Evolutionary conservation across 139 green algal species (phyloP), one percentile per base, ranked within the genome.

Genomic region (Chlamydomonas asymmetrica): DNA sequence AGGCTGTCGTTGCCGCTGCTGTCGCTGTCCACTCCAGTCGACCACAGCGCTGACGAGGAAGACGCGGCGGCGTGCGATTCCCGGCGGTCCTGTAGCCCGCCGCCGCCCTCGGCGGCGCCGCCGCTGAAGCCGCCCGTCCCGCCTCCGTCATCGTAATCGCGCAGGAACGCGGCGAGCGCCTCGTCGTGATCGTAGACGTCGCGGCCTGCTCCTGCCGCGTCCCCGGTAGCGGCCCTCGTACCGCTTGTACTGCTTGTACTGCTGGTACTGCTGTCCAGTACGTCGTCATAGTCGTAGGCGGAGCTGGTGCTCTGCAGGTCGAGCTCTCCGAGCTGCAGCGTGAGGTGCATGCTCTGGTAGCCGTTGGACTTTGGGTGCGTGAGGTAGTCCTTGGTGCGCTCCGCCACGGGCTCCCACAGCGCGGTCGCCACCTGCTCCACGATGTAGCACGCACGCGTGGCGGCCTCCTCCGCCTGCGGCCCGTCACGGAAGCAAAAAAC

Each of bases 361-460:
- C 92, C 92, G 75, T 98, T 98, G 22, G 62, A 8, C 71, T 98
- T 98, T 7, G 95, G 94, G 4, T 49, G 27, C 5, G 67, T 41
- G 37, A 97, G 94, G 87, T 97, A 98, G 79, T 98, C 95, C 80
- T 98, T 98, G 63, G 20, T 75, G 40, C 93, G 84, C 18, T 71
- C 85, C 4, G 82, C 41, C n/a, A 94, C 56, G 20, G 81, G 56
- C 9, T 63, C 31, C 91, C 93, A 99, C 68, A 97, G 76, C 20
- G 50, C 27, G 27, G 75, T 45, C 2, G 87, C 91, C 2, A 95
- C 76, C 9, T 90, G 77, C 48, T 84, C 77, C 71, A 95, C 89
- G 1, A 88, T 45, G 73, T 98, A 98, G 83, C 94, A 98, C 4
- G 87, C 89, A 71, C 87, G 39, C 16, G 67, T 73, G 1, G 72